Evolutionary conservation across 2,329 filamentous ascomycete species (phyloP).

Genomic region (Cryphonectria nitschkei): DNA sequence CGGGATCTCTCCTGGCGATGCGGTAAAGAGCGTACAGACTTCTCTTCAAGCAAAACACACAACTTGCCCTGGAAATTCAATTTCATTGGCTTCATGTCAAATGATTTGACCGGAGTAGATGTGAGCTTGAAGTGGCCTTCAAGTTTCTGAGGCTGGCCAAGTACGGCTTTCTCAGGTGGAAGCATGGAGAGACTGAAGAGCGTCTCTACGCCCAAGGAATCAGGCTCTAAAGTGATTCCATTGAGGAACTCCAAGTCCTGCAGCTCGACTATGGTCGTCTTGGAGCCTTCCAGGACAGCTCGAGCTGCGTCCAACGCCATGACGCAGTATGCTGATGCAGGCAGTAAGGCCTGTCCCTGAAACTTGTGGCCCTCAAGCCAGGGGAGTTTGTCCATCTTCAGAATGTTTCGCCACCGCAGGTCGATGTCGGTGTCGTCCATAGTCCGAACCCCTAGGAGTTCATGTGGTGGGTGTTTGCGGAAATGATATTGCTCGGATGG

Average conservation of each 20-base stretch:
- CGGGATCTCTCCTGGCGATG: conserved; percentile 22
- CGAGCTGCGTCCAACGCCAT: conserved; percentile 51
- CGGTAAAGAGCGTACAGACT: conserved; percentile 36
- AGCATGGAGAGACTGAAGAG: conserved; percentile 41
- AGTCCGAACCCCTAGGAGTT: conserved; percentile 44
- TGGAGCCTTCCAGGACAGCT: conserved; percentile 33
- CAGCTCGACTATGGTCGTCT: conserved; percentile 38
- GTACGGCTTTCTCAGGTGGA: neutral
- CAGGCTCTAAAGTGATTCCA: conserved; percentile 40
- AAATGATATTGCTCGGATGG: conserved; percentile 45
- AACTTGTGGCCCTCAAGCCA: conserved; percentile 49
- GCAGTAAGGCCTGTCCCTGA: conserved; percentile 49
- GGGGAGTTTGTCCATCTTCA: conserved; percentile 43
- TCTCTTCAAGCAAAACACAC: conserved; percentile 38
- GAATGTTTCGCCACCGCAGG: conserved; percentile 46
- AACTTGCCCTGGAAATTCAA: conserved; percentile 42
- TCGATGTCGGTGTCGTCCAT: conserved; percentile 43
- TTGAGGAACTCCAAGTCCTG: conserved; percentile 38
- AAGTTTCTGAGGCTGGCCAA: conserved; percentile 28
- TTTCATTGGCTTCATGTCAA: conserved; percentile 40
- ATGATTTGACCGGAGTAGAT: conserved; percentile 37
- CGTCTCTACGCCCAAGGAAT: conserved; percentile 41
- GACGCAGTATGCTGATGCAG: conserved; percentile 50
- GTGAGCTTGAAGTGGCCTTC: conserved; percentile 40
- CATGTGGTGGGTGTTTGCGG: conserved; percentile 39